A percentile compares a stretch with the other conserved stretches of the same genome.
phyloP scores from a whole-genome alignment of 306 rosid genomes.

The Vicia villosa region DNA sequence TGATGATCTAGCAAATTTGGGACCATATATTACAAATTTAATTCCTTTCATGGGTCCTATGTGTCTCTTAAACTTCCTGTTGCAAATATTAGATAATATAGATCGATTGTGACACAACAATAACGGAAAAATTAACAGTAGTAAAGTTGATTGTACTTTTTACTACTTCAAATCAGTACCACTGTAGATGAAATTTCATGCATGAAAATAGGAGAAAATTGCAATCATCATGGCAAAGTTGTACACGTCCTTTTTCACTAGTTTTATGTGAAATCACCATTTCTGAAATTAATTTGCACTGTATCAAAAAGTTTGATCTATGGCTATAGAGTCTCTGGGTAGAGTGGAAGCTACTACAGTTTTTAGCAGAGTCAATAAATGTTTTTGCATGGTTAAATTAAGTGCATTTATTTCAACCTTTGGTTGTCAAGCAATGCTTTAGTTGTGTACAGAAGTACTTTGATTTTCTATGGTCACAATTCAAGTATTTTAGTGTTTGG shows the following conservation, averaged over 20 bases:
- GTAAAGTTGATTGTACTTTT: conserved; percentile 17
- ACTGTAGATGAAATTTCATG: conserved; percentile 1
- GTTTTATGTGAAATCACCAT: conserved; percentile 23
- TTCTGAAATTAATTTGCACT: conserved; percentile 8
- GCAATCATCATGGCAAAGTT: conserved; percentile 22
- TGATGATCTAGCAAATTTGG: conserved; percentile 40
- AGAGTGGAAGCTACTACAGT: conserved; percentile 8
- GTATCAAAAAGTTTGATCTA: not conserved
- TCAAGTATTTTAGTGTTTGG: too few relatives aligned
- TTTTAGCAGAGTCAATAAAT: conserved; percentile 29
- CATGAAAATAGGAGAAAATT: conserved; percentile 6
- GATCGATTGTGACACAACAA: conserved; percentile 25
- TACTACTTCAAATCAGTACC: not conserved
- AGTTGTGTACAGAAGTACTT: not conserved
- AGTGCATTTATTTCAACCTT: conserved; percentile 19
- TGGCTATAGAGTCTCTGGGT: not conserved
- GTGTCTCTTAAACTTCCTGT: conserved; percentile 38
- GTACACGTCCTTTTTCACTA: conserved; percentile 38
- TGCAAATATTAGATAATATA: not conserved
- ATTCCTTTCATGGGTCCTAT: conserved; percentile 52
- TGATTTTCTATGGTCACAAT: not conserved
- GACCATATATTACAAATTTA: conserved; percentile 44
- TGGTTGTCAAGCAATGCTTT: not conserved
- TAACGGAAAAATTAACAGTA: conserved; percentile 32
- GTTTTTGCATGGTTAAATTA: conserved; percentile 15